These are phyloP conservation scores for Margaritispora aquatica DNA, from an alignment of 495 filamentous ascomycete genomes.

Conservation along the genomic window DNA sequence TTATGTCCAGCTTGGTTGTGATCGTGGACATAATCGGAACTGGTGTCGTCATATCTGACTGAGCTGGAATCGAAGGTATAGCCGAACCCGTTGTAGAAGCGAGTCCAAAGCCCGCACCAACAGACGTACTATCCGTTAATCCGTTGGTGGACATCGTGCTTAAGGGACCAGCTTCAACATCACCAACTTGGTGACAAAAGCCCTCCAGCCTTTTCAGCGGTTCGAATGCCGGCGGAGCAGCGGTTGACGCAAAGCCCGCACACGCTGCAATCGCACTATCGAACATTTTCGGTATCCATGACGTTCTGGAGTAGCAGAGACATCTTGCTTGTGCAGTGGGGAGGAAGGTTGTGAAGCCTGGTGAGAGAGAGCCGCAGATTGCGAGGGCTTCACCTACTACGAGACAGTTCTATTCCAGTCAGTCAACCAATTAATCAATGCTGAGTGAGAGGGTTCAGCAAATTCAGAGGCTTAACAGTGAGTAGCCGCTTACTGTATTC, in stretches of 20 bases:
- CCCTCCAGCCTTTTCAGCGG: slow-evolving; percentile 8
- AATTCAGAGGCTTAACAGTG: neutral
- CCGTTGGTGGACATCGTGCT: neutral
- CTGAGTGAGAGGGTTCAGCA: no score
- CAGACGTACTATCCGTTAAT: neutral
- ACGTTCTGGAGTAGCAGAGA: slow-evolving; percentile 18
- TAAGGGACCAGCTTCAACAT: neutral
- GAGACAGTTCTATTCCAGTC: neutral
- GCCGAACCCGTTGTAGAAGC: neutral
- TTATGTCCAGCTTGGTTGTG: neutral
- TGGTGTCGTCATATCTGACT: neutral
- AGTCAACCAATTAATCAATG: no score
- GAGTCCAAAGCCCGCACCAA: neutral
- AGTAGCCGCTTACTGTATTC: neutral
- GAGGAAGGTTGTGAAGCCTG: slow-evolving; percentile 15
- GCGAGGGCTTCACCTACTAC: slow-evolving; percentile 11
- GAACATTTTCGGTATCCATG: slow-evolving; percentile 15
- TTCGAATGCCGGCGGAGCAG: slow-evolving; percentile 4
- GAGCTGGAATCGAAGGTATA: no score
- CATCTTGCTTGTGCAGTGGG: slow-evolving; percentile 17
- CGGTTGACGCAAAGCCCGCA: slow-evolving; percentile 13
- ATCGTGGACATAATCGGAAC: neutral
- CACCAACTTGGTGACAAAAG: slow-evolving; percentile 15
- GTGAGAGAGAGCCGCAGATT: slow-evolving; percentile 14
- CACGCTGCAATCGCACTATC: slow-evolving; percentile 15